Conservation (phyloP, 2,329 filamentous ascomycete genomes). For the Furcasterigmium sp. region DNA sequence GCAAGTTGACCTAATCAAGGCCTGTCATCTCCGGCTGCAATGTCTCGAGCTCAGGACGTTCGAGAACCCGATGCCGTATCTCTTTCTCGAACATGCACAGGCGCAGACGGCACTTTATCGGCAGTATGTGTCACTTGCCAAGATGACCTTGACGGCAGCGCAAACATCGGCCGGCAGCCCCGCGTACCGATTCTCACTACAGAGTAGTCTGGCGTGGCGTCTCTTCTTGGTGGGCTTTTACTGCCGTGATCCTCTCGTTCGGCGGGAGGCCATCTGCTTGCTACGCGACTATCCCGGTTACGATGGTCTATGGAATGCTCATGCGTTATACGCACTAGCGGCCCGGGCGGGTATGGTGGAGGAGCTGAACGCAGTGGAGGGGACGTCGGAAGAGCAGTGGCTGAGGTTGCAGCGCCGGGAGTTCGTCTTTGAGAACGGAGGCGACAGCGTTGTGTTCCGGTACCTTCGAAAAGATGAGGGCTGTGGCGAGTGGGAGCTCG, state of each 20-base stretch:
- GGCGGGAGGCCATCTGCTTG: slow-evolving; percentile 23
- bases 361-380: slow-evolving; percentile 18
- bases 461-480: slow-evolving; percentile 18
- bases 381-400: slow-evolving; percentile 23
- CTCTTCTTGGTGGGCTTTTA: slow-evolving; percentile 18
- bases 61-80: slow-evolving; percentile 18
- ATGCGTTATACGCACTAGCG: slow-evolving; percentile 19
- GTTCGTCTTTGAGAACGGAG: slow-evolving; percentile 27
- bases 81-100: slow-evolving; percentile 13
- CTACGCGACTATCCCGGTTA: slow-evolving; percentile 25
- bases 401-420: slow-evolving; percentile 24
- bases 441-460: slow-evolving; percentile 23
- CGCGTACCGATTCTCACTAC: slow-evolving; percentile 20
- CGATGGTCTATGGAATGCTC: slow-evolving; percentile 24
- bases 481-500: slow-evolving; percentile 26
- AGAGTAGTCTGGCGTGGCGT: slow-evolving; percentile 18
- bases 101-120: slow-evolving; percentile 21
- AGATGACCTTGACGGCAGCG: slow-evolving; percentile 16
- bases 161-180: slow-evolving; percentile 12
- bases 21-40: slow-evolving; percentile 26
- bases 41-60: slow-evolving; percentile 17
- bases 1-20: slow-evolving; percentile 21
- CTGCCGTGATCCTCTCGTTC: slow-evolving; percentile 24
- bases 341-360: slow-evolving; percentile 20
- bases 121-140: slow-evolving; percentile 25